A percentile compares a stretch with the other conserved stretches of the same genome.
phyloP scores from a whole-genome alignment of 805 yeast genomes.

The Yamadazyma scolyti region DNA sequence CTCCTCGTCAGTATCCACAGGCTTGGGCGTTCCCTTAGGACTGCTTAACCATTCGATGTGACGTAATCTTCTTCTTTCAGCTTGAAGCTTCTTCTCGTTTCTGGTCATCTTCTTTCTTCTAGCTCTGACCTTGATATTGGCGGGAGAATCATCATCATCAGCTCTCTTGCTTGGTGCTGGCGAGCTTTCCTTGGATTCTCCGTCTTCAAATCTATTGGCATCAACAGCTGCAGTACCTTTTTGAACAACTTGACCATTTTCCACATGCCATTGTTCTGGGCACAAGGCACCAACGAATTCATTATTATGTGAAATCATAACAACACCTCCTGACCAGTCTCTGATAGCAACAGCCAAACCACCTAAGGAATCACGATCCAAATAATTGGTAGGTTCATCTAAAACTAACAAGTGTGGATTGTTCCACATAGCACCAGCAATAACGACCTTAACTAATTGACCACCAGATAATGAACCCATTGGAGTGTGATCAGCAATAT shows the following conservation, averaged over 20 bases:
- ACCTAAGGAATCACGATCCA: slow-evolving; percentile 97
- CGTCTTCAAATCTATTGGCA: slow-evolving; percentile 64
- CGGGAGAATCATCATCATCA: slow-evolving; percentile 86
- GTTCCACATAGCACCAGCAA: slow-evolving; percentile 99
- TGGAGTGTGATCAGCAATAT: slow-evolving; percentile 97
- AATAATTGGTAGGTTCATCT: slow-evolving; percentile 97
- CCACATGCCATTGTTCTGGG: slow-evolving; percentile 98
- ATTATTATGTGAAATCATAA: slow-evolving; percentile 95
- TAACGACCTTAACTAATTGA: slow-evolving; percentile 95
- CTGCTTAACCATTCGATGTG: slow-evolving; percentile 91
- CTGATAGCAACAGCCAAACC: slow-evolving; percentile 96
- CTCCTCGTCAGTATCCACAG: slow-evolving; percentile 91
- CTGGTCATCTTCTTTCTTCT: slow-evolving; percentile 97
- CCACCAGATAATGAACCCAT: slow-evolving; percentile 97
- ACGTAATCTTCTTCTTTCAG: slow-evolving; percentile 90
- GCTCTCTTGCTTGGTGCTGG: slow-evolving; percentile 44
- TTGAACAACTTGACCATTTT: slow-evolving; percentile 83
- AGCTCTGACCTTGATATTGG: slow-evolving; percentile 86
- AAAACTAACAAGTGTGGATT: slow-evolving; percentile 94
- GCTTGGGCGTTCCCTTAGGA: slow-evolving; percentile 98
- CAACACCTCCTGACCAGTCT: slow-evolving; percentile 98
- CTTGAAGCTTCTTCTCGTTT: slow-evolving; percentile 89
- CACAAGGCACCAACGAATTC: slow-evolving; percentile 97
- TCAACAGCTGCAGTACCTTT: slow-evolving; percentile 79
- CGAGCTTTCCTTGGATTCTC: slow-evolving; percentile 19